These are phyloP conservation scores for Apiospora pterosperma DNA, from an alignment of 2,329 filamentous ascomycete species.

Conservation along the genomic window DNA sequence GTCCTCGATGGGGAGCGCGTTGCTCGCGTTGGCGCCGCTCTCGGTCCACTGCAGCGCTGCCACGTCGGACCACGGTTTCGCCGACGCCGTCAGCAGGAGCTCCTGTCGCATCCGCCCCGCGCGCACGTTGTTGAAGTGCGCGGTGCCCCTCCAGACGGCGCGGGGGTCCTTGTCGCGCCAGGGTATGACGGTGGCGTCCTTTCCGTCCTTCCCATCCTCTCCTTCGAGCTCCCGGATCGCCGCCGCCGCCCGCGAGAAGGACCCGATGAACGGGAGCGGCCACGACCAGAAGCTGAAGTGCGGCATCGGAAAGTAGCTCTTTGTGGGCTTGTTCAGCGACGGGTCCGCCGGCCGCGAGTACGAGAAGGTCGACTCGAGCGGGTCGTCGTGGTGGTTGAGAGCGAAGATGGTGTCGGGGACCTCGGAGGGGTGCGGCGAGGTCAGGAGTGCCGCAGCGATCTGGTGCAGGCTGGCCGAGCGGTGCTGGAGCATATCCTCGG, in stretches of 20 bases:
- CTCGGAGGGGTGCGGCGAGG: slow-evolving; percentile 37
- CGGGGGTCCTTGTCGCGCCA: slow-evolving; percentile 35
- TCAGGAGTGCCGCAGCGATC: slow-evolving; percentile 48
- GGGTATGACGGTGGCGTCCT: slow-evolving; percentile 9
- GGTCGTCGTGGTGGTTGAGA: slow-evolving; percentile 49
- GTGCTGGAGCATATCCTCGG: slow-evolving; percentile 42
- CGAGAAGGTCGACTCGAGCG: slow-evolving; percentile 39
- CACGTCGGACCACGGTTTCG: slow-evolving; percentile 45
- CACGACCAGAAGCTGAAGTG: slow-evolving; percentile 56
- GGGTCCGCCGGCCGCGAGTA: slow-evolving; percentile 50
- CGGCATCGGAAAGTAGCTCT: slow-evolving; percentile 46
- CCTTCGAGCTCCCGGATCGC: slow-evolving; percentile 37
- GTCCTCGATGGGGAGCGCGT: slow-evolving; percentile 44
- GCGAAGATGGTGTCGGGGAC: slow-evolving; percentile 50
- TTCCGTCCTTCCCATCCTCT: neutral
- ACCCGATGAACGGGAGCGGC: slow-evolving; percentile 47
- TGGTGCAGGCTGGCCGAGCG: slow-evolving; percentile 50
- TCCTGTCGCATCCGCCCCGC: slow-evolving; percentile 38
- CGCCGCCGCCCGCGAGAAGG: slow-evolving; percentile 34
- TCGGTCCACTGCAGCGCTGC: slow-evolving; percentile 35
- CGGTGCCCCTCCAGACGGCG: slow-evolving; percentile 50
- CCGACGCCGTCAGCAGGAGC: slow-evolving; percentile 31
- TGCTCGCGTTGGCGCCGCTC: slow-evolving; percentile 31
- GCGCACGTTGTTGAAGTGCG: slow-evolving; percentile 45
- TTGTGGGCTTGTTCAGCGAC: slow-evolving; percentile 19